A percentile compares a stretch with the other conserved stretches of the same genome.
Conservation (phyloP, 73 alveolate genomes). For the Symbiodinium pilosum region DNA sequence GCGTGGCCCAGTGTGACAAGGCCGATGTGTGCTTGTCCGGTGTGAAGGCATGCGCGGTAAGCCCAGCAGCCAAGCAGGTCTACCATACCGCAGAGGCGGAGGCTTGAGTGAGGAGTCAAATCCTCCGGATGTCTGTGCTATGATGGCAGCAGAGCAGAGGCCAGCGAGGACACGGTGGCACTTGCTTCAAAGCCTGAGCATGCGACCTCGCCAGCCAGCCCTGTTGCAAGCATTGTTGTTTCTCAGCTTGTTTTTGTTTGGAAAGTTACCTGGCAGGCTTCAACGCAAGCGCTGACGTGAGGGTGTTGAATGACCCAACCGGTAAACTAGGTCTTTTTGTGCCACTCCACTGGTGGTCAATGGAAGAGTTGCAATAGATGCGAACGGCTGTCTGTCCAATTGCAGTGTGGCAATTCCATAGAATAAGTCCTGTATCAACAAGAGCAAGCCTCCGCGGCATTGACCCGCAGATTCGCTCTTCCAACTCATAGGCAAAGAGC, state of each 20-base stretch:
- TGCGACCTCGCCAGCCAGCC: background rate
- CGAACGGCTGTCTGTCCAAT: background rate
- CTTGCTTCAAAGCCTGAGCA: slow-evolving; percentile 5
- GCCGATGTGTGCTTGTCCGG: background rate
- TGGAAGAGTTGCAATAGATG: background rate
- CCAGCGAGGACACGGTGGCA: slow-evolving; percentile 1
- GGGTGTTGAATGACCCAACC: slow-evolving; percentile 70
- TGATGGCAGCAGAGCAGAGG: background rate
- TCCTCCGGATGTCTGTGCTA: background rate
- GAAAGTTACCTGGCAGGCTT: slow-evolving; percentile 15
- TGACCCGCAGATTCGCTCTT: background rate
- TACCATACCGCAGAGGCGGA: background rate
- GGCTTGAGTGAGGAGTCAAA: background rate
- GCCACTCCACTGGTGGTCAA: background rate
- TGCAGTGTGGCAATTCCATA: too few species aligned
- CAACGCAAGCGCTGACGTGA: slow-evolving; percentile 60
- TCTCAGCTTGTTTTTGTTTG: background rate
- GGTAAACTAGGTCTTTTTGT: background rate
- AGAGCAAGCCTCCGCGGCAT: background rate
- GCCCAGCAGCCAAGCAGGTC: background rate
- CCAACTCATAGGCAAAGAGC: background rate
- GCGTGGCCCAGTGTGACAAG: slow-evolving; percentile 78
- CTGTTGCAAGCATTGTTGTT: background rate
- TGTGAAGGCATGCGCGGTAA: too few species aligned
- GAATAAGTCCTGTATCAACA: too few species aligned